These are phyloP conservation scores for Roridomyces roridus DNA, from an alignment of 768 basidiomycete genomes.

Conservation along the genomic window DNA sequence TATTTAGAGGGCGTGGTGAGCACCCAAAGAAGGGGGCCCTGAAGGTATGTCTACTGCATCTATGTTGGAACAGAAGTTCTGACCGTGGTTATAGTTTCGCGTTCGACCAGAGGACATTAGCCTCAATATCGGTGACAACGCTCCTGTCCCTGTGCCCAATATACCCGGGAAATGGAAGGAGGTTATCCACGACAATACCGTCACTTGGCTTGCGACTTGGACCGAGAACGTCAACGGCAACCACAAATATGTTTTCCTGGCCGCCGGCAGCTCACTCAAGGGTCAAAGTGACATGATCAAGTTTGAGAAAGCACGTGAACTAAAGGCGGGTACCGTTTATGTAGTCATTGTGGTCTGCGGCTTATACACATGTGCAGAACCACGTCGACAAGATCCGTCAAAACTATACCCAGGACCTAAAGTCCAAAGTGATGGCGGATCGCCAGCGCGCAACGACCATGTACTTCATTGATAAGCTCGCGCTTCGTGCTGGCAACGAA, in stretches of 20 bases:
- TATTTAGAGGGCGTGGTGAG: conserved; percentile 97
- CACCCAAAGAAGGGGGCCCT: conserved; percentile 97
- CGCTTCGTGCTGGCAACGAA: conserved; percentile 98
- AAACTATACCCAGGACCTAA: conserved; percentile 86
- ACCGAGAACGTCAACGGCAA: conserved; percentile 97
- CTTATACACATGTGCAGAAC: conserved; percentile 52
- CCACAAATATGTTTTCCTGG: conserved; percentile 97
- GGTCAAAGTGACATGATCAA: conserved; percentile 98
- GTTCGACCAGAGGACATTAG: conserved; percentile 95
- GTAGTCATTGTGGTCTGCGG: neutral
- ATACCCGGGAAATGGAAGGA: conserved; percentile 92
- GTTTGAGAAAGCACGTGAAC: conserved; percentile 96
- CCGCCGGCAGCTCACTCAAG: conserved; percentile 96
- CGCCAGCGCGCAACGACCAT: conserved; percentile 98
- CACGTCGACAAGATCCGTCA: conserved; percentile 90
- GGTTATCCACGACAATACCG: conserved; percentile 90
- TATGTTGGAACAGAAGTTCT: neutral
- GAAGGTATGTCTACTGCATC: conserved; percentile 63
- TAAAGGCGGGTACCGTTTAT: conserved; percentile 68
- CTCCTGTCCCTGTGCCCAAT: conserved; percentile 84
- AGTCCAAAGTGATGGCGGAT: conserved; percentile 90
- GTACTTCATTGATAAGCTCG: conserved; percentile 98
- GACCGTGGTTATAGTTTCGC: conserved; percentile 60
- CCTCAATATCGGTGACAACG: conserved; percentile 86
- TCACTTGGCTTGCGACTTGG: conserved; percentile 99